A percentile compares a stretch with the other conserved stretches of the same genome.
These are phyloP conservation scores for Amanita rimosa DNA, from an alignment of 768 basidiomycete genomes.

Conservation along the genomic window DNA sequence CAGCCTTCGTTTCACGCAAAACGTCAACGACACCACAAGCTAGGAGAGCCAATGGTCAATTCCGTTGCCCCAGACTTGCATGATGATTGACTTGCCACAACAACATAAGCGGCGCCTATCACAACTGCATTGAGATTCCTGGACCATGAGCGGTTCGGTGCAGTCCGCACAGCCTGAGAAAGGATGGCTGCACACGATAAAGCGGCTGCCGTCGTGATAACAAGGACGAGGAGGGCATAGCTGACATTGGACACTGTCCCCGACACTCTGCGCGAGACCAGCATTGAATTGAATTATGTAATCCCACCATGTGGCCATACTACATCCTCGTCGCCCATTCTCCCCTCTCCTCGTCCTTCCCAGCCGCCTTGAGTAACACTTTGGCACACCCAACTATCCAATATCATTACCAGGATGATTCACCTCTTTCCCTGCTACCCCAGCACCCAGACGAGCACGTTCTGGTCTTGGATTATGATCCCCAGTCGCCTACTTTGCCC, in stretches of 20 bases:
- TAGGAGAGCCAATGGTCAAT: conserved; percentile 13
- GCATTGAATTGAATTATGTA: conserved; percentile 3
- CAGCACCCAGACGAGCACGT: conserved; percentile 56
- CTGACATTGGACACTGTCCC: conserved; percentile 41
- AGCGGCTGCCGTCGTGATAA: conserved; percentile 40
- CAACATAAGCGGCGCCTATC: conserved; percentile 58
- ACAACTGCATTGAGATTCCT: conserved; percentile 59
- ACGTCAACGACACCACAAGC: conserved; percentile 46
- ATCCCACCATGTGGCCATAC: conserved; percentile 22
- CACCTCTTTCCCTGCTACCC: conserved; percentile 54
- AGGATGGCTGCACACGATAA: conserved; percentile 57
- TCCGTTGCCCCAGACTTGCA: not conserved
- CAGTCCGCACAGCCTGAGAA: conserved; percentile 61
- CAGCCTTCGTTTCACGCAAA: conserved; percentile 60
- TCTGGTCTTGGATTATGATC: conserved; percentile 61
- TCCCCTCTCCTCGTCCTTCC: conserved; percentile 23
- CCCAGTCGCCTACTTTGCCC: conserved; percentile 24
- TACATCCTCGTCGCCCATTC: conserved; percentile 62
- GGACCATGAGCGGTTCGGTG: conserved; percentile 39
- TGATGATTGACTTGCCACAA: conserved; percentile 34
- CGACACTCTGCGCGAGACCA: conserved; percentile 13
- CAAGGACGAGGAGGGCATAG: conserved; percentile 41
- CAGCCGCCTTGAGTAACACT: conserved; percentile 28
- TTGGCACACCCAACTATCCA: conserved; percentile 65
- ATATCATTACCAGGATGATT: conserved; percentile 76